Evolutionary conservation across 2,329 filamentous ascomycete genomes (phyloP).

Genomic region (Lecanoromycetidae sp.): DNA sequence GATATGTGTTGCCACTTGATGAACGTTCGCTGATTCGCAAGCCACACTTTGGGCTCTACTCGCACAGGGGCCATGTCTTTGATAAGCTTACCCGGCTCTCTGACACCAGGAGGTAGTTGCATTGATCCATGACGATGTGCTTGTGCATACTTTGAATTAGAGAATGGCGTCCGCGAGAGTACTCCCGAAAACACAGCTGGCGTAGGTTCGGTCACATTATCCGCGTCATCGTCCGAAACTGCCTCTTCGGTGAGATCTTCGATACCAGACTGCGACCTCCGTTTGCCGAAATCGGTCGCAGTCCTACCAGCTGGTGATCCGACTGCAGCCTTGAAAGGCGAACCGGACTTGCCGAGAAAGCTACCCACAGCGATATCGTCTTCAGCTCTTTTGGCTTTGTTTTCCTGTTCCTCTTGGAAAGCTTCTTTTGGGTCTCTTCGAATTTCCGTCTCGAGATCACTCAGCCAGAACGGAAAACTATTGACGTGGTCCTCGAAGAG

Average conservation of each 20-base stretch:
- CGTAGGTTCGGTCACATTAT: conserved; percentile 24
- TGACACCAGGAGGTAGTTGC: conserved; percentile 72
- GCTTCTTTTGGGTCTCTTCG: conserved; percentile 81
- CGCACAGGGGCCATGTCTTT: conserved; percentile 87
- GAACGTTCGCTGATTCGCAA: conserved; percentile 91
- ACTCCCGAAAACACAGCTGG: conserved; percentile 44
- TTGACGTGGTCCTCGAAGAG: conserved; percentile 96
- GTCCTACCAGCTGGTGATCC: conserved; percentile 59
- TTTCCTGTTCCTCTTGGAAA: conserved; percentile 82
- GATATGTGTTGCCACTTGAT: conserved; percentile 98
- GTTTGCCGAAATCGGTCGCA: conserved; percentile 36
- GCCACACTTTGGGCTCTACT: conserved; percentile 96
- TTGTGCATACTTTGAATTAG: conserved; percentile 62
- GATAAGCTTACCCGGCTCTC: conserved; percentile 73
- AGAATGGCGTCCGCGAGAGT: conserved; percentile 69
- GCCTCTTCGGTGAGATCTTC: conserved; percentile 29
- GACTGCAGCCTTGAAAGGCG: conserved; percentile 45
- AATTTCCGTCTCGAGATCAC: conserved; percentile 84
- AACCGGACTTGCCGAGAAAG: conserved; percentile 49
- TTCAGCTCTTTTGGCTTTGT: conserved; percentile 66
- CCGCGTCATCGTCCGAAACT: conserved; percentile 40
- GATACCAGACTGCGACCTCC: conserved; percentile 19
- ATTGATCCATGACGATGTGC: conserved; percentile 38
- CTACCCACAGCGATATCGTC: conserved; percentile 84
- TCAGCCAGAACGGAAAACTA: conserved; percentile 90